phyloP scores from a whole-genome alignment of 371 early-diverging fungal species.

The Smittium mucronatum region DNA sequence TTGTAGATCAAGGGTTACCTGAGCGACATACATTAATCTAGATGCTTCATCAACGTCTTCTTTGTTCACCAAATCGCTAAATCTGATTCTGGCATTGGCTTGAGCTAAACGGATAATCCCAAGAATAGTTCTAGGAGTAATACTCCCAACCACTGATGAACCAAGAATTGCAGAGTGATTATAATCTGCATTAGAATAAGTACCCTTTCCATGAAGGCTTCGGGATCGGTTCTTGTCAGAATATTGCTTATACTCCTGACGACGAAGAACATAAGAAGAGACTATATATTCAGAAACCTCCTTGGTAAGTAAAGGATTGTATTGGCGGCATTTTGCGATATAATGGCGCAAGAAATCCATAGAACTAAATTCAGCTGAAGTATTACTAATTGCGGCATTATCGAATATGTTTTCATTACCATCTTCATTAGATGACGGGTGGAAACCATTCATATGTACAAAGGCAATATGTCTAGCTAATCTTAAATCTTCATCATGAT shows the following conservation, averaged over 20 bases:
- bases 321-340: conserved; percentile 66
- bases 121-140: conserved; percentile 76
- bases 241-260: conserved; percentile 57
- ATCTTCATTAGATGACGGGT: conserved; percentile 41
- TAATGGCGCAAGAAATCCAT: conserved; percentile 35
- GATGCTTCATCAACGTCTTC: conserved; percentile 92
- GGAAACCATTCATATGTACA: conserved; percentile 75
- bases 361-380: background rate
- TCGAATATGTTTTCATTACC: conserved; percentile 48
- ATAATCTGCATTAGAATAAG: conserved; percentile 43
- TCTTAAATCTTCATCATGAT: conserved; percentile 53
- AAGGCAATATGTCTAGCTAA: conserved; percentile 83
- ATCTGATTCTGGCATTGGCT: conserved; percentile 80
- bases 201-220: conserved; percentile 14
- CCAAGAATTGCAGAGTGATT: conserved; percentile 15
- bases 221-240: conserved; percentile 27
- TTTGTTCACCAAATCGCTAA: conserved; percentile 58
- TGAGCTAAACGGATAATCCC: conserved; percentile 85
- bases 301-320: conserved; percentile 55
- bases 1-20: conserved; percentile 34
- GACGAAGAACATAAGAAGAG: conserved; percentile 71
- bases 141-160: conserved; percentile 37
- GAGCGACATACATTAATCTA: conserved; percentile 79
- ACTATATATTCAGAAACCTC: conserved; percentile 75
- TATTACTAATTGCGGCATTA: conserved; percentile 43